Conservation (phyloP, 2,329 filamentous ascomycete species). For the Tolypocladium paradoxum region DNA sequence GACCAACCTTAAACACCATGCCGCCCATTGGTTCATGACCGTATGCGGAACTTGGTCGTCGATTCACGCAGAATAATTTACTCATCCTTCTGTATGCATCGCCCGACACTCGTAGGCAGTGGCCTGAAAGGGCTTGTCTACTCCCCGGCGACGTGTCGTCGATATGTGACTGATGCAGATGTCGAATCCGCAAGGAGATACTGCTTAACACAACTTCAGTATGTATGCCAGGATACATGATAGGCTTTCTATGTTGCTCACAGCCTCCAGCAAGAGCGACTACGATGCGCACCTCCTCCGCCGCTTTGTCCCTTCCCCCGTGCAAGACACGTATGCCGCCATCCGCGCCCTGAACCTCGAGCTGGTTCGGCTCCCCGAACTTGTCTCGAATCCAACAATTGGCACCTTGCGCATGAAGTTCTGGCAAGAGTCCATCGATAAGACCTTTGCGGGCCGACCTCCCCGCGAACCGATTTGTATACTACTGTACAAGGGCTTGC, state of each 20-base stretch:
- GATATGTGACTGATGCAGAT: slow-evolving; percentile 39
- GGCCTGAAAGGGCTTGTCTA: slow-evolving; percentile 25
- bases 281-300: slow-evolving; percentile 79
- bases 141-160: slow-evolving; percentile 20
- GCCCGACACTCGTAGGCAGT: slow-evolving; percentile 22
- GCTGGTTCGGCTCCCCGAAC: slow-evolving; percentile 79
- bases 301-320: slow-evolving; percentile 66
- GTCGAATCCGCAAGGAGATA: slow-evolving; percentile 42
- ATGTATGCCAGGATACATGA: slow-evolving; percentile 5
- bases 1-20: slow-evolving; percentile 7
- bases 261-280: slow-evolving; percentile 60
- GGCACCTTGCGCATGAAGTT: slow-evolving; percentile 88
- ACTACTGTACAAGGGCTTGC: slow-evolving; percentile 63
- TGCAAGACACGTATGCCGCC: slow-evolving; percentile 77
- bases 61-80: background rate
- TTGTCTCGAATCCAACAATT: slow-evolving; percentile 77
- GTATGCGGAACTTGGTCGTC: background rate
- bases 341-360: slow-evolving; percentile 90
- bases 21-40: slow-evolving; percentile 7
- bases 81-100: slow-evolving; percentile 24
- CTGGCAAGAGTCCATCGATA: slow-evolving; percentile 77
- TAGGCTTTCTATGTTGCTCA: slow-evolving; percentile 3
- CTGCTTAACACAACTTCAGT: slow-evolving; percentile 43
- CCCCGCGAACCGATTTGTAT: slow-evolving; percentile 88
- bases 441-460: slow-evolving; percentile 65